Percentiles rank a stretch among this genome's conserved stretches.
Evolutionary conservation across 139 green algal genomes (phyloP).

Genomic region (Microglena sp.): DNA sequence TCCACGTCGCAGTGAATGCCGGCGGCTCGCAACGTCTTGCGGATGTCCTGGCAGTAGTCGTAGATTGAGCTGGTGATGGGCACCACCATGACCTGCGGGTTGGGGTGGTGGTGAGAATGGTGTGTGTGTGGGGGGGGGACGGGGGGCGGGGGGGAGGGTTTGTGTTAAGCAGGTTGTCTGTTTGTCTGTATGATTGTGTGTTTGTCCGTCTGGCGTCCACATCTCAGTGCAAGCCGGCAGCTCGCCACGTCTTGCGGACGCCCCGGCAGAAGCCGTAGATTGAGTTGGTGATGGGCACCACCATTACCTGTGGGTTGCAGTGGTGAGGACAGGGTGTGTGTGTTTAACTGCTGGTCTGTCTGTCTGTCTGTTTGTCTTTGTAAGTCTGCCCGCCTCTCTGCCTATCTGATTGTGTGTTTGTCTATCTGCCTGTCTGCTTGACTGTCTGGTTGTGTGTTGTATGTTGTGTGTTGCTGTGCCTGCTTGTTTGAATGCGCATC

Average conservation of each 20-base stretch:
- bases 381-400: no score
- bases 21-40: constrained; percentile 41
- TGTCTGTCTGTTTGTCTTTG: no score
- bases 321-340: no score
- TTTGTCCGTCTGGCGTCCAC: no score
- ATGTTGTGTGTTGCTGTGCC: no score
- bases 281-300: neutral
- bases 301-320: neutral
- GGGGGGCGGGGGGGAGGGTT: neutral
- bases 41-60: constrained; percentile 72
- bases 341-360: no score
- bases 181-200: constrained; percentile 3
- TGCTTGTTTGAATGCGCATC: no score
- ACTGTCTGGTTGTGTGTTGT: no score
- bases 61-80: constrained; percentile 72
- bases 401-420: no score
- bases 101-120: neutral
- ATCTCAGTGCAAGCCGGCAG: constrained; percentile 11
- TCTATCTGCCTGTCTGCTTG: no score
- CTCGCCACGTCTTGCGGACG: constrained; percentile 55
- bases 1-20: constrained; percentile 76
- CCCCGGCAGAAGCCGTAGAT: constrained; percentile 59
- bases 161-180: neutral
- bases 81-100: constrained; percentile 87
- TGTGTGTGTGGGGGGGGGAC: neutral